Percentiles rank a stretch among this genome's conserved stretches.
These are phyloP conservation scores for Haberlea rhodopensis DNA, from an alignment of 257 asterid genomes.

Conservation along the genomic window DNA sequence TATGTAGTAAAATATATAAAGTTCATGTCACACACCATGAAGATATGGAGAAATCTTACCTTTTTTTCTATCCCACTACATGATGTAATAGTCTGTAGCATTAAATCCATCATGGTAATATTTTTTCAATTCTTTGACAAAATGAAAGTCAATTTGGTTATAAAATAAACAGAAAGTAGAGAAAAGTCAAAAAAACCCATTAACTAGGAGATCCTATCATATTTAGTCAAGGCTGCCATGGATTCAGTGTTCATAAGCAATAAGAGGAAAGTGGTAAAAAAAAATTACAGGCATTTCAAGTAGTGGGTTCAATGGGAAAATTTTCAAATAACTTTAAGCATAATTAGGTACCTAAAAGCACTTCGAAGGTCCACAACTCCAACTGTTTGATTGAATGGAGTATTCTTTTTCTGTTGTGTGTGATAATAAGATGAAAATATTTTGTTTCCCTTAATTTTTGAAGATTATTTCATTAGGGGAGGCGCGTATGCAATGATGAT, in stretches of 20 bases:
- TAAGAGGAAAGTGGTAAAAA: neutral
- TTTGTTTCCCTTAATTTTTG: neutral
- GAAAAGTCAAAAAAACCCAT: constrained; percentile 21
- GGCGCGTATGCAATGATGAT: neutral
- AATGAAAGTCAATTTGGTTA: neutral
- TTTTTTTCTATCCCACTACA: neutral
- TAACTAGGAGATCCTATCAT: constrained; percentile 4
- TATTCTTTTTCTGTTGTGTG: constrained; percentile 9
- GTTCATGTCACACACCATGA: neutral
- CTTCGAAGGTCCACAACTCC: constrained; percentile 20
- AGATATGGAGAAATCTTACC: neutral
- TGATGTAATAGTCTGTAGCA: neutral
- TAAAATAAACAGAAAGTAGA: neutral
- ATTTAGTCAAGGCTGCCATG: neutral
- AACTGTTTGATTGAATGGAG: constrained; percentile 29
- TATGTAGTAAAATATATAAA: neutral
- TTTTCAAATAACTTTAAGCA: constrained; percentile 12
- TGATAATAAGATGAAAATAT: constrained; percentile 27
- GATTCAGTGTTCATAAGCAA: constrained; percentile 8
- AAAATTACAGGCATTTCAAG: neutral
- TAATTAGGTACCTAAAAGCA: constrained; percentile 23
- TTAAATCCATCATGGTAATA: neutral
- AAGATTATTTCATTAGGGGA: neutral
- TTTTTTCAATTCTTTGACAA: neutral
- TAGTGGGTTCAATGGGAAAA: constrained; percentile 18